These are phyloP conservation scores for Schwanniomyces polymorphus DNA, from an alignment of 805 yeast species.

Conservation along the genomic window DNA sequence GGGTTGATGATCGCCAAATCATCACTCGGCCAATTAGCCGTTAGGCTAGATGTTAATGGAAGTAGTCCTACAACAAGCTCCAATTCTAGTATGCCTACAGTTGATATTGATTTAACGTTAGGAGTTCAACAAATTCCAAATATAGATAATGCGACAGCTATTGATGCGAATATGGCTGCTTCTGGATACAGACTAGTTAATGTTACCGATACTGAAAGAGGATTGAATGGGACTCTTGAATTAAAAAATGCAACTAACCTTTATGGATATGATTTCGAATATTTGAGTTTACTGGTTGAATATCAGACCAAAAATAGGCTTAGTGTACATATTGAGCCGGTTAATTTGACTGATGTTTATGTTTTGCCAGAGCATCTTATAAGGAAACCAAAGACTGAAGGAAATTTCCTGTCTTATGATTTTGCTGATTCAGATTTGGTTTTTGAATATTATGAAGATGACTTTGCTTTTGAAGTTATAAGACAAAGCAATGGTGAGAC, in stretches of 20 bases:
- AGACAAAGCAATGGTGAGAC: conserved; percentile 21
- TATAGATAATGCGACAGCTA: conserved; percentile 15
- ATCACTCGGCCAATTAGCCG: not conserved
- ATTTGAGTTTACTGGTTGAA: conserved; percentile 17
- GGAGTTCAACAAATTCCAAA: conserved; percentile 19
- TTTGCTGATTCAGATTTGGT: conserved; percentile 15
- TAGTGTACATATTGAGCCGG: conserved; percentile 19
- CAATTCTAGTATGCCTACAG: conserved; percentile 1
- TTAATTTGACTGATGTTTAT: conserved; percentile 18
- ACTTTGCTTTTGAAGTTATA: conserved; percentile 15
- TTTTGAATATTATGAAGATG: conserved; percentile 9
- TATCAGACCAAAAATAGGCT: conserved; percentile 16
- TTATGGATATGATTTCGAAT: conserved; percentile 23
- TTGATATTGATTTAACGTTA: not conserved
- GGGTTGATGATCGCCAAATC: not conserved
- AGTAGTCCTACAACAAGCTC: not conserved
- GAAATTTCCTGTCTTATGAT: conserved; percentile 5
- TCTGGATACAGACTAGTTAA: conserved; percentile 17
- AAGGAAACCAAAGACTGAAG: conserved; percentile 11
- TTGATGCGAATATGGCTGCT: conserved; percentile 20
- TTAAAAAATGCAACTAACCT: conserved; percentile 18
- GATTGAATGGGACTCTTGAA: conserved; percentile 14
- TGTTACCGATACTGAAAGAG: conserved; percentile 7
- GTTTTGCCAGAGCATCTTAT: conserved; percentile 16
- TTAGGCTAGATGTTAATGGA: not conserved